Conservation (phyloP, 768 basidiomycete genomes). For the Termitomyces sp. region DNA sequence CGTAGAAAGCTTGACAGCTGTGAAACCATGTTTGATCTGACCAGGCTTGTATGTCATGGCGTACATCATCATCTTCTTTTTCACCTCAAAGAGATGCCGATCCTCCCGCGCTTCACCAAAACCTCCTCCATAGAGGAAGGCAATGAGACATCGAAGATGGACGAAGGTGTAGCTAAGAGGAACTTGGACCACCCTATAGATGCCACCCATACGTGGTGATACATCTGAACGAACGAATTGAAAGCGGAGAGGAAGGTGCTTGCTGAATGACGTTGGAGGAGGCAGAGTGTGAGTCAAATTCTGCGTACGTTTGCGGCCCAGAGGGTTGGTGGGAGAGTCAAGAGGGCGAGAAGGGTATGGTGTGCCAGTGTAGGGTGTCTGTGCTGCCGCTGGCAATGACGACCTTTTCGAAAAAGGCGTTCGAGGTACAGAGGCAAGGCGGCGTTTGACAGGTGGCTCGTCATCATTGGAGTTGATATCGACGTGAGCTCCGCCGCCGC, state of each 20-base stretch:
- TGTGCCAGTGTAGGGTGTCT: slow-evolving; percentile 26
- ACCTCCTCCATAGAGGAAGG: slow-evolving; percentile 50
- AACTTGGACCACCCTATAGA: slow-evolving; percentile 64
- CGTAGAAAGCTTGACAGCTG: slow-evolving; percentile 48
- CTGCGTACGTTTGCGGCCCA: slow-evolving; percentile 49
- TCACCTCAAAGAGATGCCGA: slow-evolving; percentile 60
- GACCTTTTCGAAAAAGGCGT: slow-evolving; percentile 22
- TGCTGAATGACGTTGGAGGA: slow-evolving; percentile 43
- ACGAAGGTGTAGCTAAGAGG: slow-evolving; percentile 67
- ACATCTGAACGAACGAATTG: slow-evolving; percentile 42
- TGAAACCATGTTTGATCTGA: slow-evolving; percentile 45
- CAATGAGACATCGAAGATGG: slow-evolving; percentile 57
- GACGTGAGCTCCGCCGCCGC: not conserved
- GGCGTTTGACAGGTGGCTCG: slow-evolving; percentile 16
- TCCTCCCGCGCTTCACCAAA: slow-evolving; percentile 18
- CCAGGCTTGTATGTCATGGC: slow-evolving; percentile 38
- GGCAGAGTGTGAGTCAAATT: slow-evolving; percentile 35
- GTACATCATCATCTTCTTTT: slow-evolving; percentile 40
- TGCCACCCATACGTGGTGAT: slow-evolving; percentile 36
- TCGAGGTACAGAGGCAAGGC: slow-evolving; percentile 14
- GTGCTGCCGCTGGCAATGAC: slow-evolving; percentile 16
- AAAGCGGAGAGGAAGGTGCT: slow-evolving; percentile 61
- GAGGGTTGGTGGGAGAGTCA: slow-evolving; percentile 71
- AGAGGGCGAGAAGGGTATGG: slow-evolving; percentile 45
- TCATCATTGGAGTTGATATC: slow-evolving; percentile 1